These are phyloP conservation scores for Trichosanthes truncata DNA, from an alignment of 306 rosid species.

Conservation along the genomic window DNA sequence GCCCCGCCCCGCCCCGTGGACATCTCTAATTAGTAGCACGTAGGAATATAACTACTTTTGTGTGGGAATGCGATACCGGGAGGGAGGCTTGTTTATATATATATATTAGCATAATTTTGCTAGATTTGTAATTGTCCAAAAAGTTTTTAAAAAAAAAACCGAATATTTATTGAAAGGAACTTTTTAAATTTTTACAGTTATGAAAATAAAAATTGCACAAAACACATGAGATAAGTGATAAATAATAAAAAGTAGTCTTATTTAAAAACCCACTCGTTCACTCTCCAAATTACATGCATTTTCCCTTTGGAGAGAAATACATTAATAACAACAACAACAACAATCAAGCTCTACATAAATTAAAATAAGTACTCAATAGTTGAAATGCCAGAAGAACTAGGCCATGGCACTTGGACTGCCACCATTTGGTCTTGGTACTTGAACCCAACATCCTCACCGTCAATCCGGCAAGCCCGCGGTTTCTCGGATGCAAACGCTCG, in stretches of 20 bases:
- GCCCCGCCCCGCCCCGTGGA: too few species aligned
- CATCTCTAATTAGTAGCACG: too few species aligned
- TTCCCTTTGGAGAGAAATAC: background rate
- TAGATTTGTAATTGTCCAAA: too few species aligned
- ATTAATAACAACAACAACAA: background rate
- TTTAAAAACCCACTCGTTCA: background rate
- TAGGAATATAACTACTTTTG: too few species aligned
- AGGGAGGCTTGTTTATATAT: too few species aligned
- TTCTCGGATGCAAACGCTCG: constrained; percentile 57
- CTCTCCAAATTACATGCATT: background rate
- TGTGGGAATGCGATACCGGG: too few species aligned
- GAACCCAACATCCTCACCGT: constrained; percentile 40
- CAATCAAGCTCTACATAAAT: background rate
- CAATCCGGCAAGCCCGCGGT: constrained; percentile 47
- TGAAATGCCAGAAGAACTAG: constrained; percentile 44
- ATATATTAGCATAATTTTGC: too few species aligned
- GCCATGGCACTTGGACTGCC: constrained; percentile 63
- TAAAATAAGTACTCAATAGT: constrained; percentile 35
- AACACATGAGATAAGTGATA: too few species aligned
- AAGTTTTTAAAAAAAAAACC: too few species aligned
- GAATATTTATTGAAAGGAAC: too few species aligned
- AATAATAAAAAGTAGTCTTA: background rate
- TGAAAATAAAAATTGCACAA: too few species aligned
- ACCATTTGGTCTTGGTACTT: constrained; percentile 50
- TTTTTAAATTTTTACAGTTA: too few species aligned